phyloP scores from a whole-genome alignment of 768 basidiomycete species.

The Pholiota molesta region DNA sequence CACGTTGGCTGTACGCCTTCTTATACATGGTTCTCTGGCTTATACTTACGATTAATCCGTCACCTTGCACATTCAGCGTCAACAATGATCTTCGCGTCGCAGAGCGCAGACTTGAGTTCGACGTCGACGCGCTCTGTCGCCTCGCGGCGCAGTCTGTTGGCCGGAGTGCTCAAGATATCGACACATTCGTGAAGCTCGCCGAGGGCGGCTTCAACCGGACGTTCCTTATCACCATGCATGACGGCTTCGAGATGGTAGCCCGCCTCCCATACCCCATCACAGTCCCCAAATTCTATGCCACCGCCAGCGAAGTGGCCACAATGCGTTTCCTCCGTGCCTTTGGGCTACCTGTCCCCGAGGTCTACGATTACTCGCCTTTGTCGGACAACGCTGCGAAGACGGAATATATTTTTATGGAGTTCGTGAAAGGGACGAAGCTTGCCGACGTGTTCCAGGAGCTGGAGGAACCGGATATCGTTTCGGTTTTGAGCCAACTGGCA shows the following conservation, averaged over 20 bases:
- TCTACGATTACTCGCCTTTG: slow-evolving; percentile 44
- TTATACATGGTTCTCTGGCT: slow-evolving; percentile 27
- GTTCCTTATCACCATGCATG: slow-evolving; percentile 42
- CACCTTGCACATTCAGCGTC: slow-evolving; percentile 31
- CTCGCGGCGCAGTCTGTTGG: slow-evolving; percentile 47
- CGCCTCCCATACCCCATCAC: slow-evolving; percentile 43
- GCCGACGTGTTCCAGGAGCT: slow-evolving; percentile 44
- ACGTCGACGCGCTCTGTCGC: slow-evolving; percentile 38
- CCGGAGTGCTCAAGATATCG: slow-evolving; percentile 40
- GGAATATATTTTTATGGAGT: slow-evolving; percentile 52
- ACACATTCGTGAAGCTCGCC: slow-evolving; percentile 41
- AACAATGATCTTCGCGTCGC: slow-evolving; percentile 46
- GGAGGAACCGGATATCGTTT: slow-evolving; percentile 39
- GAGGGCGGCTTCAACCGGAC: slow-evolving; percentile 48
- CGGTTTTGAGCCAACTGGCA: slow-evolving; percentile 45
- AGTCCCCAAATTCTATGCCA: slow-evolving; percentile 36
- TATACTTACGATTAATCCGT: slow-evolving; percentile 32
- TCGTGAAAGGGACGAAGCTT: slow-evolving; percentile 40
- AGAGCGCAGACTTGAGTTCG: slow-evolving; percentile 45
- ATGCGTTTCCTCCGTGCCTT: slow-evolving; percentile 41
- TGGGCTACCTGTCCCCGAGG: slow-evolving; percentile 43
- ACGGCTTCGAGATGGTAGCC: slow-evolving; percentile 39
- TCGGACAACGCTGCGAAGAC: slow-evolving; percentile 42
- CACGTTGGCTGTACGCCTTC: slow-evolving; percentile 39
- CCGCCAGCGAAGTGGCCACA: slow-evolving; percentile 52